Percentiles rank a stretch among this genome's conserved stretches.
Conservation (phyloP, 805 yeast species). For the Phaffomyces thermotolerans region DNA sequence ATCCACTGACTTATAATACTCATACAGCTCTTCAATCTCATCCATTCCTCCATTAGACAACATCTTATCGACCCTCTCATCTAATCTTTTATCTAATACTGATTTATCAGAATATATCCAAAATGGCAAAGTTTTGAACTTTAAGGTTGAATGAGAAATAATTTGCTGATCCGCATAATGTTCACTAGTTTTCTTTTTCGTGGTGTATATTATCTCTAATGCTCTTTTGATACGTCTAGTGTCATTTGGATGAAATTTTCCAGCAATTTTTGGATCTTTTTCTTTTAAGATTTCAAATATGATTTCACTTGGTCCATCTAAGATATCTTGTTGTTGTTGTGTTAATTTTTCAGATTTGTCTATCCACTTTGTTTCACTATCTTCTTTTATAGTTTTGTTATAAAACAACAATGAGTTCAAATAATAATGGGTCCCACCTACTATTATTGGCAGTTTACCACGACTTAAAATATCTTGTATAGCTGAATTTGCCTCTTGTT, state of each 20-base stretch:
- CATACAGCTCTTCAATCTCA: constrained; percentile 60
- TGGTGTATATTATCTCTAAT: constrained; percentile 64
- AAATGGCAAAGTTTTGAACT: constrained; percentile 57
- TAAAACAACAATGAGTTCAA: constrained; percentile 68
- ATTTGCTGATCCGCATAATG: constrained; percentile 56
- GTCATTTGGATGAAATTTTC: constrained; percentile 90
- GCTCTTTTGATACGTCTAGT: constrained; percentile 71
- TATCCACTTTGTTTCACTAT: neutral
- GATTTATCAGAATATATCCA: constrained; percentile 75
- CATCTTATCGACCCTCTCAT: constrained; percentile 81
- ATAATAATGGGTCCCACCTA: constrained; percentile 96
- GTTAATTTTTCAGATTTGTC: constrained; percentile 17
- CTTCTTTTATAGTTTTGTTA: constrained; percentile 51
- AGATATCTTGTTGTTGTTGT: constrained; percentile 31
- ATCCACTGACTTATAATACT: constrained; percentile 30
- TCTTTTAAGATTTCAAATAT: constrained; percentile 41
- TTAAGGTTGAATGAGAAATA: constrained; percentile 39
- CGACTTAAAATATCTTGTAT: constrained; percentile 58
- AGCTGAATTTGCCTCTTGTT: constrained; percentile 54
- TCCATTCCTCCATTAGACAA: constrained; percentile 55
- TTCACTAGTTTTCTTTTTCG: constrained; percentile 64
- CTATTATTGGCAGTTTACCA: constrained; percentile 76
- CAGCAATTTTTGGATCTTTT: constrained; percentile 66
- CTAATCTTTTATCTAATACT: constrained; percentile 55
- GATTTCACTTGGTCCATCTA: constrained; percentile 49